phyloP scores from a whole-genome alignment of 805 yeast species.

The Cyberlindnera mrakii region DNA sequence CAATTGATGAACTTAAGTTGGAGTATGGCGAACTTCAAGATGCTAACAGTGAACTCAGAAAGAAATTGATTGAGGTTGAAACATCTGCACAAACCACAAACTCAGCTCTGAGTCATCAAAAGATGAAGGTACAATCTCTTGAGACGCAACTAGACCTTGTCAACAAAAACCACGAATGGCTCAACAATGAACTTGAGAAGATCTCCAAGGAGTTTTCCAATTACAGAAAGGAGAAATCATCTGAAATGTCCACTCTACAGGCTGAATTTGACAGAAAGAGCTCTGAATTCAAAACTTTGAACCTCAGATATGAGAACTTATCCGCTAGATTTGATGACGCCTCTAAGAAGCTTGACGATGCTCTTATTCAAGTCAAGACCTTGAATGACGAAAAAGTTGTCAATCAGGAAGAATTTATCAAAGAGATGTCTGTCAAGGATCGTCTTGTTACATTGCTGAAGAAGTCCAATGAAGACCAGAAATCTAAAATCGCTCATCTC shows the following conservation, averaged over 20 bases:
- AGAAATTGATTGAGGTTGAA: conserved; percentile 33
- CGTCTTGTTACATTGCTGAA: conserved; percentile 53
- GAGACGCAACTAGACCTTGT: conserved; percentile 38
- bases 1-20: conserved; percentile 27
- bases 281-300: conserved; percentile 27
- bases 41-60: conserved; percentile 33
- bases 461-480: conserved; percentile 44
- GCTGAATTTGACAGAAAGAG: conserved; percentile 24
- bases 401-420: conserved; percentile 44
- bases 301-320: conserved; percentile 26
- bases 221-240: conserved; percentile 22
- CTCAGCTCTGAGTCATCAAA: conserved; percentile 24
- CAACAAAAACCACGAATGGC: conserved; percentile 34
- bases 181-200: conserved; percentile 33
- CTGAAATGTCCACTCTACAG: conserved; percentile 22
- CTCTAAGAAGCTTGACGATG: conserved; percentile 34
- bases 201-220: conserved; percentile 26
- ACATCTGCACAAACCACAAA: conserved; percentile 28
- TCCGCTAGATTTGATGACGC: conserved; percentile 31
- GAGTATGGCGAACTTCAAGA: conserved; percentile 34
- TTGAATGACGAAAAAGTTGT: conserved; percentile 37
- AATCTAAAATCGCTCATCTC: conserved; percentile 45
- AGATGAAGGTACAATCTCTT: conserved; percentile 31
- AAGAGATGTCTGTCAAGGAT: conserved; percentile 57
- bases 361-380: conserved; percentile 39